These are phyloP conservation scores for Hemisphaericaspora xylofermentans DNA, from an alignment of 1,139 yeast genomes.

Conservation along the genomic window DNA sequence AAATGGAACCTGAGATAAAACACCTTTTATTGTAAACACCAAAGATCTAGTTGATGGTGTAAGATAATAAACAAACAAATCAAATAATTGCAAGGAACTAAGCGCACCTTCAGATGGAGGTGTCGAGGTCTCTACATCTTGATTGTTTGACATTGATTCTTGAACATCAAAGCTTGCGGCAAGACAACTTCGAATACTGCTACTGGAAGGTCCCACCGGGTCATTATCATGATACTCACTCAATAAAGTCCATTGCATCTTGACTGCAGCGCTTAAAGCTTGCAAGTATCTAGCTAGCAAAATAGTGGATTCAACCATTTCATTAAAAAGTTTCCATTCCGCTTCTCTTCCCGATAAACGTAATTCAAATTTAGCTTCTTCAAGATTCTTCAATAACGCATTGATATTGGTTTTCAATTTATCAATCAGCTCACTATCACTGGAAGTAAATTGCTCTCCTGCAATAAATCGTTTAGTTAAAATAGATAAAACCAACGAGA, in stretches of 20 bases:
- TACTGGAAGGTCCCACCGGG: neutral
- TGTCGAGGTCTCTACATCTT: constrained; percentile 7
- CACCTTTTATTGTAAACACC: constrained; percentile 61
- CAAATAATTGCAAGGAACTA: constrained; percentile 48
- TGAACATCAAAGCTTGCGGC: constrained; percentile 23
- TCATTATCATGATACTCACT: constrained; percentile 11
- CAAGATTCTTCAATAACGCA: constrained; percentile 43
- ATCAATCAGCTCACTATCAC: constrained; percentile 36
- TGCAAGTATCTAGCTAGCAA: constrained; percentile 59
- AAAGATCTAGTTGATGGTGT: constrained; percentile 76
- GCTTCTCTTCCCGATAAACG: constrained; percentile 51
- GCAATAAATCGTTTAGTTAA: constrained; percentile 55
- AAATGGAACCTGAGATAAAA: constrained; percentile 61
- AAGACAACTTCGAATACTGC: constrained; percentile 9
- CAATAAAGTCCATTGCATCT: constrained; percentile 60
- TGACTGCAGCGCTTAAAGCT: constrained; percentile 67
- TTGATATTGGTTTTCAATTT: constrained; percentile 41
- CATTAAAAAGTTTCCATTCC: constrained; percentile 46
- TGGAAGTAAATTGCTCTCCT: constrained; percentile 45
- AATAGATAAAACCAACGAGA: constrained; percentile 52
- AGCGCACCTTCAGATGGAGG: constrained; percentile 7
- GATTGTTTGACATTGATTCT: constrained; percentile 28
- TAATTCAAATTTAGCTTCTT: constrained; percentile 66
- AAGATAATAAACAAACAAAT: constrained; percentile 61
- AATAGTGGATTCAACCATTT: constrained; percentile 52